phyloP scores from a whole-genome alignment of 2,329 filamentous ascomycete species.

The Leptosphaerulina australis region DNA sequence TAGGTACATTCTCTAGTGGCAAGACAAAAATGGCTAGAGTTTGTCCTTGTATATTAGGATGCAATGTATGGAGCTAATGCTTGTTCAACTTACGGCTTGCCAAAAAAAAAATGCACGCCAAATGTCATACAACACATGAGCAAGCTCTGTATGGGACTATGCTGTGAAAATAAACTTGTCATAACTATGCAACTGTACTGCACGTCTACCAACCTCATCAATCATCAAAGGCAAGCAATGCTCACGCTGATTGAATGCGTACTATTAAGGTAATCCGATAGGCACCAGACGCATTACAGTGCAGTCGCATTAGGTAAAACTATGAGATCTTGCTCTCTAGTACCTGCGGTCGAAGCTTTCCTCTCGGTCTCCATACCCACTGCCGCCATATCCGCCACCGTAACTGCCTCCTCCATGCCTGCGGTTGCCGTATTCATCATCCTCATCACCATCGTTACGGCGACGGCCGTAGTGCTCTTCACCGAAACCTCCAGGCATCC shows the following conservation, averaged over 20 bases:
- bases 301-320: background rate
- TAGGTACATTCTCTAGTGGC: conserved; percentile 24
- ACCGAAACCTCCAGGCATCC: conserved; percentile 19
- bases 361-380: background rate
- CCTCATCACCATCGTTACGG: conserved; percentile 3
- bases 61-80: too few relatives aligned
- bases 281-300: background rate
- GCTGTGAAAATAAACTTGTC: background rate
- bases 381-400: conserved; percentile 20
- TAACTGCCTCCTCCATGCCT: conserved; percentile 20
- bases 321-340: conserved; percentile 1
- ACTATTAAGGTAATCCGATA: conserved; percentile 11
- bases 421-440: conserved; percentile 13
- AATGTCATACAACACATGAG: too few relatives aligned
- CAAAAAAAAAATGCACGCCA: background rate
- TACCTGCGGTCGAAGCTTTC: conserved; percentile 24
- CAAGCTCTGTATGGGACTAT: background rate
- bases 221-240: background rate
- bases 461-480: conserved; percentile 17
- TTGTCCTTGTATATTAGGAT: too few relatives aligned
- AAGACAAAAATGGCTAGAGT: too few relatives aligned
- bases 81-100: too few relatives aligned
- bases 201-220: conserved; percentile 4
- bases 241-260: background rate
- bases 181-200: background rate